These are phyloP conservation scores for Fusarium nisikadoi DNA, from an alignment of 2,329 filamentous ascomycete genomes.

Conservation along the genomic window DNA sequence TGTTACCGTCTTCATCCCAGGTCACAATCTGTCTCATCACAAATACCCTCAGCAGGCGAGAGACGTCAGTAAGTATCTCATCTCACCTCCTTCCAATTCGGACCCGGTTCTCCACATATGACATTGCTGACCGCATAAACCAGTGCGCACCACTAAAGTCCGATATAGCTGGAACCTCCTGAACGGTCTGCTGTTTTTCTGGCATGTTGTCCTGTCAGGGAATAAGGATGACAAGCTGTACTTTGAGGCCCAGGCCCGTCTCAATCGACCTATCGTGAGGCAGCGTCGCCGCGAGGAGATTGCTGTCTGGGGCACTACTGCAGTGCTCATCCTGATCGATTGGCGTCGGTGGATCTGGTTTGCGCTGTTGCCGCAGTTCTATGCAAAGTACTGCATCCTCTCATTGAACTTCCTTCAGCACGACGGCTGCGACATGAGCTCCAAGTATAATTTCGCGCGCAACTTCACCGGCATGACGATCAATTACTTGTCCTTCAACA, in stretches of 20 bases:
- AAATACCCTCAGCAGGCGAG: constrained; percentile 24
- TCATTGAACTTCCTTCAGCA: constrained; percentile 22
- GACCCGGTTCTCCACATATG: neutral
- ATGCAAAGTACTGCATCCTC: constrained; percentile 17
- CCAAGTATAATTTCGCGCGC: constrained; percentile 22
- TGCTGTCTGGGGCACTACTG: constrained; percentile 10
- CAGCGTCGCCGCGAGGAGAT: constrained; percentile 13
- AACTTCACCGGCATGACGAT: constrained; percentile 7
- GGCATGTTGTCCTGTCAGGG: constrained; percentile 12
- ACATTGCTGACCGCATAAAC: neutral
- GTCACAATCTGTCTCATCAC: constrained; percentile 23
- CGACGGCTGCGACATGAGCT: constrained; percentile 22
- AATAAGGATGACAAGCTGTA: constrained; percentile 22
- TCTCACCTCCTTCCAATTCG: neutral
- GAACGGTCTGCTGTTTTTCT: constrained; percentile 15
- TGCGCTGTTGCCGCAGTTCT: constrained; percentile 8
- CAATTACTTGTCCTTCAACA: constrained; percentile 20
- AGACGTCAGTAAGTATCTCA: constrained; percentile 19
- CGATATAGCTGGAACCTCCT: constrained; percentile 25
- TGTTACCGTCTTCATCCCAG: constrained; percentile 16
- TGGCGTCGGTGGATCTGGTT: constrained; percentile 28
- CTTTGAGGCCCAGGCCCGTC: constrained; percentile 13
- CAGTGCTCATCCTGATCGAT: constrained; percentile 1
- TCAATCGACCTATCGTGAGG: constrained; percentile 14
- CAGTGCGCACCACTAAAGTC: constrained; percentile 23